These are phyloP conservation scores for Ceratocystis papillata DNA, from an alignment of 2,329 filamentous ascomycete species.

Conservation along the genomic window DNA sequence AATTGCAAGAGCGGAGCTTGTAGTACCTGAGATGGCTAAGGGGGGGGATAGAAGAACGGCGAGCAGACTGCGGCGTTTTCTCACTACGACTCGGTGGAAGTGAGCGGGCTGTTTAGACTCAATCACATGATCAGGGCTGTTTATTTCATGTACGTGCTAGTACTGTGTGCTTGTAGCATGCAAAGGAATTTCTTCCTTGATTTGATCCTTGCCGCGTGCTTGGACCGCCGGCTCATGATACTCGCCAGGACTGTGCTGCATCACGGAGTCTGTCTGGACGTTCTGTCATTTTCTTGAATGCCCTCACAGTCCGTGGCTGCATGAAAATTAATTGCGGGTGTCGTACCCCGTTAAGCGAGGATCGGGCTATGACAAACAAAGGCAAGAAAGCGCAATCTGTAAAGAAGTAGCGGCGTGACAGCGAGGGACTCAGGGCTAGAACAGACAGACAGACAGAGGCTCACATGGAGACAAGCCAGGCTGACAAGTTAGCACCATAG, in stretches of 20 bases:
- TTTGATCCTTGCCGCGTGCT: slow-evolving; percentile 16
- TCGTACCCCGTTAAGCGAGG: neutral
- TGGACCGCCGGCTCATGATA: slow-evolving; percentile 8
- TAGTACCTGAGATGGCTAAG: too few relatives aligned
- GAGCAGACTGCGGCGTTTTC: too few relatives aligned
- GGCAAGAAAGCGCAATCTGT: neutral
- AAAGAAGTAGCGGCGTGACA: neutral
- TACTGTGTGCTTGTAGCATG: neutral
- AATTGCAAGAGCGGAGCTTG: too few relatives aligned
- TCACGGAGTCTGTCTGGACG: neutral
- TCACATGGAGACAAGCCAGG: too few relatives aligned
- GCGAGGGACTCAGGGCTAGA: neutral
- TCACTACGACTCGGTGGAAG: too few relatives aligned
- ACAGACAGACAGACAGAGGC: neutral
- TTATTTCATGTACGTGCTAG: too few relatives aligned
- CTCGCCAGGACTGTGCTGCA: neutral
- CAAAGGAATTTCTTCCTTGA: slow-evolving; percentile 4
- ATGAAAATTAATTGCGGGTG: neutral
- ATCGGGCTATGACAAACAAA: neutral
- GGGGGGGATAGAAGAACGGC: too few relatives aligned
- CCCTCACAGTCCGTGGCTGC: neutral
- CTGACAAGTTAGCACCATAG: neutral
- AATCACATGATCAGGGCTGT: too few relatives aligned
- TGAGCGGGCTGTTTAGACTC: too few relatives aligned
- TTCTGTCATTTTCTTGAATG: neutral